phyloP scores from a whole-genome alignment of 2,329 filamentous ascomycete genomes.

The Paramyrothecium sp. region DNA sequence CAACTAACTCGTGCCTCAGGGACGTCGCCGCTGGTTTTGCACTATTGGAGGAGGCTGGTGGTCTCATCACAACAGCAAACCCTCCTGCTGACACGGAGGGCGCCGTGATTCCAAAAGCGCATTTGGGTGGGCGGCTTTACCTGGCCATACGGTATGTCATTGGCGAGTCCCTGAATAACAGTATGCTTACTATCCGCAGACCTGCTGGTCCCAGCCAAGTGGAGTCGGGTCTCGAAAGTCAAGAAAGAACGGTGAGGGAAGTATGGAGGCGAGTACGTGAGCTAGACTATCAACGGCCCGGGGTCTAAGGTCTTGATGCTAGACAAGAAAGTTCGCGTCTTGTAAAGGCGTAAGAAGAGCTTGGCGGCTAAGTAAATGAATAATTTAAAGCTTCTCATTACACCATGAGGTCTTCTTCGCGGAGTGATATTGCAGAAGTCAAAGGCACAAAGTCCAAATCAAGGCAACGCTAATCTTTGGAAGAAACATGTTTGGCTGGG shows the following conservation, averaged over 20 bases:
- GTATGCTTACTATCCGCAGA: constrained; percentile 31
- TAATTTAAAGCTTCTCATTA: too few relatives aligned
- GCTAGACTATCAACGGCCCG: constrained; percentile 67
- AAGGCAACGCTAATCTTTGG: too few relatives aligned
- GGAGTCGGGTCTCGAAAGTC: constrained; percentile 64
- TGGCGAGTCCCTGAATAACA: not conserved
- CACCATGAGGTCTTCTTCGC: too few relatives aligned
- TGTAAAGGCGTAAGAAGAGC: too few relatives aligned
- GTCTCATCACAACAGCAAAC: constrained; percentile 71
- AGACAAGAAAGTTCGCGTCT: too few relatives aligned
- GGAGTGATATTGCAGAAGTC: too few relatives aligned
- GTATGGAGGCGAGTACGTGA: constrained; percentile 68
- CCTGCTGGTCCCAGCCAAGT: constrained; percentile 60
- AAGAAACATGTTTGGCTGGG: too few relatives aligned
- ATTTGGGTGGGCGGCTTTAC: constrained; percentile 67
- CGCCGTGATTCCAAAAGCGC: constrained; percentile 56
- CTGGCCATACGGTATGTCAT: constrained; percentile 60
- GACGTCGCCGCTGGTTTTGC: constrained; percentile 76
- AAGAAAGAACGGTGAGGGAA: constrained; percentile 69
- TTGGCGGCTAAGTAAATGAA: too few relatives aligned
- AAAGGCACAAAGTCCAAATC: too few relatives aligned
- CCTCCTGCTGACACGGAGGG: constrained; percentile 58
- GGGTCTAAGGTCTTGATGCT: constrained; percentile 33
- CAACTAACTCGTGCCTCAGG: constrained; percentile 33
- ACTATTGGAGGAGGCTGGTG: constrained; percentile 71